Evolutionary conservation across 2,329 filamentous ascomycete genomes (phyloP).

Genomic region (Aspergillus arachidicola): DNA sequence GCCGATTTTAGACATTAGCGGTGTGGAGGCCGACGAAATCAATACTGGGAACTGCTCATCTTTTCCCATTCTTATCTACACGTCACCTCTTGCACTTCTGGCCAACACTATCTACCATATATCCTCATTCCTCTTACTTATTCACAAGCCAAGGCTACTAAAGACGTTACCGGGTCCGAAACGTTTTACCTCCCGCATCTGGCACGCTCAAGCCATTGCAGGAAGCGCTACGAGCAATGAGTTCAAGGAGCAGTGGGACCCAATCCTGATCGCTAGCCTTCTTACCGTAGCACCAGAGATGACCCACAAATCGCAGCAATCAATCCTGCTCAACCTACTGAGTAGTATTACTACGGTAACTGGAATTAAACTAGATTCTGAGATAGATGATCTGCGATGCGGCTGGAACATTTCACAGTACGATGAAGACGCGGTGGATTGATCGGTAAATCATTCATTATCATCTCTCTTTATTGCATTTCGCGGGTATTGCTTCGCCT

Average conservation of each 20-base stretch:
- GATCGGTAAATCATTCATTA: background rate
- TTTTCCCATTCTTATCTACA: constrained; percentile 30
- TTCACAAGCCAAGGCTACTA: constrained; percentile 26
- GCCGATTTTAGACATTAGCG: constrained; percentile 28
- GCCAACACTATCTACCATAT: constrained; percentile 29
- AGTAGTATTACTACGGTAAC: constrained; percentile 19
- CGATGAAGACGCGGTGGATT: constrained; percentile 19
- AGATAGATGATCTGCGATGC: constrained; percentile 19
- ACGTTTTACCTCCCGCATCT: constrained; percentile 28
- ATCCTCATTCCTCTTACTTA: constrained; percentile 24
- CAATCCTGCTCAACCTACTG: constrained; percentile 19
- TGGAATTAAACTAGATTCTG: constrained; percentile 24
- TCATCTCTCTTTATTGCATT: background rate
- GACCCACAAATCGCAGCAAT: constrained; percentile 29
- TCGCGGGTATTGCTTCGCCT: background rate
- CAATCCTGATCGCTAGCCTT: constrained; percentile 25
- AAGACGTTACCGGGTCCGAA: constrained; percentile 27
- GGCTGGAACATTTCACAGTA: constrained; percentile 25
- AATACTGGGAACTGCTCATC: constrained; percentile 25
- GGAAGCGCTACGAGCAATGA: constrained; percentile 29
- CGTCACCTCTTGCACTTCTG: constrained; percentile 30
- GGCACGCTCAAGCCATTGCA: constrained; percentile 30
- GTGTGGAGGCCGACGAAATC: constrained; percentile 27
- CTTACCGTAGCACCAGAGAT: constrained; percentile 26
- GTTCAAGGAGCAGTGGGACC: constrained; percentile 28